Conservation (phyloP, 805 yeast genomes). For the Yarrowia alimentaria region DNA sequence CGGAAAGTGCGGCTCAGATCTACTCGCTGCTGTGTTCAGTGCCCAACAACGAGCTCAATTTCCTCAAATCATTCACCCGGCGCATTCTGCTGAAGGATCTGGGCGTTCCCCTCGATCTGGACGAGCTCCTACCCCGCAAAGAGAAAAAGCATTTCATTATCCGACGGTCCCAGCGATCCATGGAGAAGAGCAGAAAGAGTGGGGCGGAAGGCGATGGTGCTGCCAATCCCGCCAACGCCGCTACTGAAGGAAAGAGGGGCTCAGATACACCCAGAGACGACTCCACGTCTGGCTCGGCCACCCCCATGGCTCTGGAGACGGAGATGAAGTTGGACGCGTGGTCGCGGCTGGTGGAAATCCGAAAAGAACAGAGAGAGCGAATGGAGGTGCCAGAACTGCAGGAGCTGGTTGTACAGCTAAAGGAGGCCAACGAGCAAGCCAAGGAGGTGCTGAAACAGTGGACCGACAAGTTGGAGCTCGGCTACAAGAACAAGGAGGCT, state of each 20-base stretch:
- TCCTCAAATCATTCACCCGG: constrained; percentile 54
- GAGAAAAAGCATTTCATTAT: constrained; percentile 34
- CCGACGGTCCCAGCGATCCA: constrained; percentile 25
- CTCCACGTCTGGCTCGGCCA: too few relatives aligned
- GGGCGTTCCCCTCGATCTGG: constrained; percentile 72
- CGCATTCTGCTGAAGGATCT: constrained; percentile 60
- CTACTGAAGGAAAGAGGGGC: too few relatives aligned
- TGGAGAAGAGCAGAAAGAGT: constrained; percentile 4
- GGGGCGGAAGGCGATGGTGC: too few relatives aligned
- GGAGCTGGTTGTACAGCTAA: constrained; percentile 41
- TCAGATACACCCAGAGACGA: too few relatives aligned
- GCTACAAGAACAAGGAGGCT: constrained; percentile 64
- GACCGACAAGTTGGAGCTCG: constrained; percentile 50
- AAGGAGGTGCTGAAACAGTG: constrained; percentile 45
- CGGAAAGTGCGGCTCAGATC: constrained; percentile 17
- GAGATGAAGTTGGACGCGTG: constrained; percentile 35
- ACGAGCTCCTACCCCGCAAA: constrained; percentile 47
- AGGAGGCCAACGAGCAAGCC: constrained; percentile 39
- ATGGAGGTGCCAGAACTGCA: constrained; percentile 43
- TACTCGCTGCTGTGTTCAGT: constrained; percentile 13
- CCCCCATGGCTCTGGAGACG: too few relatives aligned
- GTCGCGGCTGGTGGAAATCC: constrained; percentile 39
- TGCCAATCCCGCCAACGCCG: too few relatives aligned
- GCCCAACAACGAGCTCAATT: constrained; percentile 14
- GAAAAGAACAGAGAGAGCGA: constrained; percentile 41